A percentile compares a stretch with the other conserved stretches of the same genome.
phyloP scores from a whole-genome alignment of 345 rosid species.

The Dimocarpus longan region DNA sequence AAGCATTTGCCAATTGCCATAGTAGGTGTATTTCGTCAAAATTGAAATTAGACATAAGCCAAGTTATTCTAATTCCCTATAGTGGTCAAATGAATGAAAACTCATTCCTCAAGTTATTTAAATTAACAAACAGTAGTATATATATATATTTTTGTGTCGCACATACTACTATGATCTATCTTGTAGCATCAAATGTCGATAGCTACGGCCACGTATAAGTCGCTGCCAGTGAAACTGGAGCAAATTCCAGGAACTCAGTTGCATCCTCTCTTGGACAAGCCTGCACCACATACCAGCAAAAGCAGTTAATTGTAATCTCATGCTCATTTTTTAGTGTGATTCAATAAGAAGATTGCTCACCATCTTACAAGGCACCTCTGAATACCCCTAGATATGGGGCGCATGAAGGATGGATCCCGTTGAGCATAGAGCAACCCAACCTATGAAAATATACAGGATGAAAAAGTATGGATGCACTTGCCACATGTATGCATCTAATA shows the following conservation, averaged over 20 bases:
- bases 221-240: conserved; percentile 71
- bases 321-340: conserved; percentile 10
- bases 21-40: background rate
- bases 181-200: conserved; percentile 88
- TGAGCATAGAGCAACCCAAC: conserved; percentile 90
- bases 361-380: conserved; percentile 94
- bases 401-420: conserved; percentile 84
- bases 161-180: conserved; percentile 30
- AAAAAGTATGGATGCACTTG: background rate
- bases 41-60: background rate
- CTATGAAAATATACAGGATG: conserved; percentile 34
- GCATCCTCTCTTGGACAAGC: conserved; percentile 76
- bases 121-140: background rate
- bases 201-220: conserved; percentile 75
- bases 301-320: background rate
- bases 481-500: background rate
- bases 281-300: conserved; percentile 43
- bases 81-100: background rate
- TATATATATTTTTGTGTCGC: background rate
- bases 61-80: background rate
- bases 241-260: conserved; percentile 50
- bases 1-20: background rate
- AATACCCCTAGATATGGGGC: conserved; percentile 81
- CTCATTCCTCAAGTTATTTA: background rate
- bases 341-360: conserved; percentile 39